Conservation (phyloP, 2,329 filamentous ascomycete species). For the Colletotrichum spaethianum region DNA sequence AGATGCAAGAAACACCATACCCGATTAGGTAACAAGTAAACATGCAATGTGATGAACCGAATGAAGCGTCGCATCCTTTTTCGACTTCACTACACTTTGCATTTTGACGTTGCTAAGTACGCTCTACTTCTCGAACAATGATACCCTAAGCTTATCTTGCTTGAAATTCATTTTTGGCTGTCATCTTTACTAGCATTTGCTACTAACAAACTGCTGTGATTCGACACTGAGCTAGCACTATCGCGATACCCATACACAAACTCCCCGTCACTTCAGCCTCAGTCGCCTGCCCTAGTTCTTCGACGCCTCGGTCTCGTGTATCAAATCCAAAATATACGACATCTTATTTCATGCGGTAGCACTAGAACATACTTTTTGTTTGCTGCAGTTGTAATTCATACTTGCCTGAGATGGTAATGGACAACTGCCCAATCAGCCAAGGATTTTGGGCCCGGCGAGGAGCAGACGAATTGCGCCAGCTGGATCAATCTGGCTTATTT, state of each 20-base stretch:
- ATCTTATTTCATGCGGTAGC: too few species aligned
- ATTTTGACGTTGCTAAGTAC: too few species aligned
- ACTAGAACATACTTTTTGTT: too few species aligned
- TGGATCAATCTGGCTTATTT: not conserved
- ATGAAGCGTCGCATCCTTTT: not conserved
- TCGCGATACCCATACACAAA: not conserved
- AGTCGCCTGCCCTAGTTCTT: not conserved
- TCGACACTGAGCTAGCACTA: not conserved
- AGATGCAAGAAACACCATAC: slow-evolving; percentile 1
- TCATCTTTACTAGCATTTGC: not conserved
- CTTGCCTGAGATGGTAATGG: not conserved
- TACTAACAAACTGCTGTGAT: not conserved
- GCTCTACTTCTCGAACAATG: not conserved
- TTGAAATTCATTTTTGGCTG: not conserved
- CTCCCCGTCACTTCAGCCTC: not conserved
- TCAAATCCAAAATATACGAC: too few species aligned
- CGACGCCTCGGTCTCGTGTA: too few species aligned
- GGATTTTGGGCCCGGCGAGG: not conserved
- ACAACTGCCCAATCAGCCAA: too few species aligned
- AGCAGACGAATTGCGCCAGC: not conserved
- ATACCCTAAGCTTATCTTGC: not conserved
- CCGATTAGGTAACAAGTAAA: slow-evolving; percentile 29
- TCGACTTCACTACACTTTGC: not conserved
- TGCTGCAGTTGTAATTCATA: not conserved
- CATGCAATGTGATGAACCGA: not conserved